phyloP scores from a whole-genome alignment of 139 green algal genomes.

The Mychonastes homosphaera region DNA sequence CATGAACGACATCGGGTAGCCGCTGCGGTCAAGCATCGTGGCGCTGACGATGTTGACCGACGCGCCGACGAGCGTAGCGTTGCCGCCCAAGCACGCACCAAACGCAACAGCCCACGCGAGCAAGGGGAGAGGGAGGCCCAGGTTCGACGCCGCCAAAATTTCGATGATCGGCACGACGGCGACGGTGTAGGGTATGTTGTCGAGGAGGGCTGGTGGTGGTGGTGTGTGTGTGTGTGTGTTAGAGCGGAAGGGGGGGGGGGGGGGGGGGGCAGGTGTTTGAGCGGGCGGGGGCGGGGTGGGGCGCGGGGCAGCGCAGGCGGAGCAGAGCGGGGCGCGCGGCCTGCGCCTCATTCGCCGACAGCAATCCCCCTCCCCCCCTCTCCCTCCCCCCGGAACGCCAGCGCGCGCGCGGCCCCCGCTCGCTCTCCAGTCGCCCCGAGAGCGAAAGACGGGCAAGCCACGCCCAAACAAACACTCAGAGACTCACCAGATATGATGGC shows the following conservation, averaged over 20 bases:
- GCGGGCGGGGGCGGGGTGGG: no score
- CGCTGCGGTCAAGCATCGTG: not conserved
- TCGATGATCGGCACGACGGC: slow-evolving; percentile 37
- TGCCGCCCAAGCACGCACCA: slow-evolving; percentile 28
- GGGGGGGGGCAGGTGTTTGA: no score
- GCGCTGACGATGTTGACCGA: slow-evolving; percentile 28
- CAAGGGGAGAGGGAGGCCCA: slow-evolving; percentile 19
- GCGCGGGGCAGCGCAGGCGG: no score
- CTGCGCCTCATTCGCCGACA: no score
- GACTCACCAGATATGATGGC: slow-evolving; percentile 16
- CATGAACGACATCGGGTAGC: slow-evolving; percentile 9
- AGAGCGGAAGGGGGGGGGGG: no score
- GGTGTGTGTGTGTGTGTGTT: no score
- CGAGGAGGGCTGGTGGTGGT: slow-evolving; percentile 7
- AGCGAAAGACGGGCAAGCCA: no score
- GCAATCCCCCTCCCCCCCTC: no score
- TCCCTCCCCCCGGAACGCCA: no score
- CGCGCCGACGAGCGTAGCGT: slow-evolving; percentile 25
- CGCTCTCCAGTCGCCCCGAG: no score
- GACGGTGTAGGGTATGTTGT: slow-evolving; percentile 47
- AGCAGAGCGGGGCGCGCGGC: no score
- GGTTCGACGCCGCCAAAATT: slow-evolving; percentile 23
- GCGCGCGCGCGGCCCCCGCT: no score
- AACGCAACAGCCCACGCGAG: slow-evolving; percentile 22
- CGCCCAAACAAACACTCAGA: not conserved